These are phyloP conservation scores for Metschnikowia henanensis DNA, from an alignment of 805 yeast species.

Conservation along the genomic window DNA sequence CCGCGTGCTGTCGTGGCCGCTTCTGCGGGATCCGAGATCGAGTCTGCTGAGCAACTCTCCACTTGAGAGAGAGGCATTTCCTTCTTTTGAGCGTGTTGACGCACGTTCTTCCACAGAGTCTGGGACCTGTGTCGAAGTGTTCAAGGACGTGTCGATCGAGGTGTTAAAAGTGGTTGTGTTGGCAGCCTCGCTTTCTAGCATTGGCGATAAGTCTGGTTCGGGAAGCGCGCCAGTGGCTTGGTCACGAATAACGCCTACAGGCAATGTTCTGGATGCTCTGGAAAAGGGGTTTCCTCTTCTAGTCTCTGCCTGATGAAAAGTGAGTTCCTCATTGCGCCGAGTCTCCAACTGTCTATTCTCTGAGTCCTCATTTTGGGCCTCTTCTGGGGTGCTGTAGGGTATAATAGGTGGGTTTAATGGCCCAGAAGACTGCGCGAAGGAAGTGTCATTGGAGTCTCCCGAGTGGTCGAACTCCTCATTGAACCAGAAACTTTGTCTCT, in stretches of 20 bases:
- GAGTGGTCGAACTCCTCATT: conserved; percentile 10
- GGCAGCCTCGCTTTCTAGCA: not conserved
- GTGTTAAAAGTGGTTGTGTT: not conserved
- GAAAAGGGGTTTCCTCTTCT: not conserved
- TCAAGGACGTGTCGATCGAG: not conserved
- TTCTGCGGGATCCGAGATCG: conserved; percentile 2
- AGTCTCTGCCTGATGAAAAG: not conserved
- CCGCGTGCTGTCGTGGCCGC: not conserved
- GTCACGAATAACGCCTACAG: not conserved
- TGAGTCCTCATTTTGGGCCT: not conserved
- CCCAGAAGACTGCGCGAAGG: not conserved
- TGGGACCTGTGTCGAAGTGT: conserved; percentile 7
- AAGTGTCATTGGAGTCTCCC: not conserved
- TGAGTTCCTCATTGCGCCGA: not conserved
- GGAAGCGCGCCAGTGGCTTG: conserved; percentile 3
- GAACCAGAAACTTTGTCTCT: conserved; percentile 13
- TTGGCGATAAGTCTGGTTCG: conserved; percentile 4
- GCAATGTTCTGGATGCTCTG: not conserved
- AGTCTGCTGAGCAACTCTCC: conserved; percentile 19
- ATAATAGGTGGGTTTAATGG: not conserved
- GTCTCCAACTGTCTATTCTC: not conserved
- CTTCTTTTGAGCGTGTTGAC: not conserved
- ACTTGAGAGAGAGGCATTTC: conserved; percentile 19
- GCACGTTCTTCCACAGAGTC: conserved; percentile 3
- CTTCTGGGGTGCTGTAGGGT: not conserved